A percentile compares a stretch with the other conserved stretches of the same genome.
These are phyloP conservation scores for Oehlia diaphana DNA, from an alignment of 192 early-diverging fungal species.

Conservation along the genomic window DNA sequence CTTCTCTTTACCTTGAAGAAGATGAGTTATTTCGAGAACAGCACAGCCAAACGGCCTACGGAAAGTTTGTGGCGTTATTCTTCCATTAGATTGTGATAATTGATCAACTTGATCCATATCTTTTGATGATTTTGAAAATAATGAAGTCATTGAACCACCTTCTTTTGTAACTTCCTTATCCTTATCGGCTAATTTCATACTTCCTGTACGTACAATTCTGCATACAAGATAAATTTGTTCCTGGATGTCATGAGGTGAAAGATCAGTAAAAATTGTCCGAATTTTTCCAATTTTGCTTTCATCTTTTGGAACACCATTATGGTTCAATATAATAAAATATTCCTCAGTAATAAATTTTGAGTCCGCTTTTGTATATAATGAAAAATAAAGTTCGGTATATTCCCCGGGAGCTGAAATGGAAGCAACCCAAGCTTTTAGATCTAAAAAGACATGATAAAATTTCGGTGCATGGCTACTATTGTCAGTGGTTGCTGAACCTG, in stretches of 20 bases:
- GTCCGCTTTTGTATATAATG: slow-evolving; percentile 53
- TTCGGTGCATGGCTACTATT: slow-evolving; percentile 10
- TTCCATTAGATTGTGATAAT: not conserved
- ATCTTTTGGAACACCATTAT: slow-evolving; percentile 54
- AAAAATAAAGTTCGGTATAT: slow-evolving; percentile 61
- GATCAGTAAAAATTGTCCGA: slow-evolving; percentile 60
- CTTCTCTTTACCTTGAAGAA: slow-evolving; percentile 41
- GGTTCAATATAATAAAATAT: slow-evolving; percentile 55
- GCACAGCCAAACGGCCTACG: slow-evolving; percentile 67
- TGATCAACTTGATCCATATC: slow-evolving; percentile 32
- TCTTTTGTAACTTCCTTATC: slow-evolving; percentile 37
- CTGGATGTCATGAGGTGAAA: slow-evolving; percentile 51
- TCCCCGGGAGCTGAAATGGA: slow-evolving; percentile 61
- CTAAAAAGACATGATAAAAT: slow-evolving; percentile 56
- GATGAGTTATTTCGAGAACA: slow-evolving; percentile 48
- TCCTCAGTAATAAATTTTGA: slow-evolving; percentile 58
- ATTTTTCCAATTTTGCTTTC: slow-evolving; percentile 45
- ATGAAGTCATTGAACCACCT: slow-evolving; percentile 10
- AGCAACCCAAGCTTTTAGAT: slow-evolving; percentile 56
- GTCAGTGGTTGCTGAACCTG: not conserved
- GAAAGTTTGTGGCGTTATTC: slow-evolving; percentile 25
- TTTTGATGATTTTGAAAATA: slow-evolving; percentile 18
- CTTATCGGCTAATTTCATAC: slow-evolving; percentile 59
- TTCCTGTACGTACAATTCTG: slow-evolving; percentile 59
- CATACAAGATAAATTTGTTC: slow-evolving; percentile 60